Conservation (phyloP, 306 rosid genomes). For the Delonix regia region DNA sequence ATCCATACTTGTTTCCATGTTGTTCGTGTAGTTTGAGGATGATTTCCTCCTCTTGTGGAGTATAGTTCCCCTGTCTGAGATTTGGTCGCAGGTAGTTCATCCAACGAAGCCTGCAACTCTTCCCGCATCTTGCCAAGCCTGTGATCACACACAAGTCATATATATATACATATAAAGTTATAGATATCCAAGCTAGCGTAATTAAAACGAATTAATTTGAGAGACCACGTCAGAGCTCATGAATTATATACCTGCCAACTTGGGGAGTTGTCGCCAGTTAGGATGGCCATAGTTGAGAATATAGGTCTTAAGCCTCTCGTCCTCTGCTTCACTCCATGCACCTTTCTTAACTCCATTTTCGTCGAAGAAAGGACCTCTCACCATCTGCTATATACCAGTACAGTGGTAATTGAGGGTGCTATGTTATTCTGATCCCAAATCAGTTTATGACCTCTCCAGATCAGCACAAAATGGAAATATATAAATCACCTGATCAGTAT, state of each 20-base stretch:
- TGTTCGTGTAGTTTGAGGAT: slow-evolving; percentile 63
- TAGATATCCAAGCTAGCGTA: not conserved
- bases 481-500: not conserved
- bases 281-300: slow-evolving; percentile 45
- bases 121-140: slow-evolving; percentile 81
- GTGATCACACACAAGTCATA: not conserved
- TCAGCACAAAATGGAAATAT: not conserved
- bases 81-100: slow-evolving; percentile 71
- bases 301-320: slow-evolving; percentile 42
- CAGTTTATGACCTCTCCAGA: not conserved
- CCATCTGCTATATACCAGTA: slow-evolving; percentile 40
- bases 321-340: slow-evolving; percentile 63
- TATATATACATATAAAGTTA: too few species aligned
- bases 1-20: slow-evolving; percentile 73
- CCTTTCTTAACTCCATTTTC: slow-evolving; percentile 59
- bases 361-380: slow-evolving; percentile 54
- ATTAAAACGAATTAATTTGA: not conserved
- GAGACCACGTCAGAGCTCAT: not conserved
- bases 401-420: not conserved
- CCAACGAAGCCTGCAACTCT: slow-evolving; percentile 89
- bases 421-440: not conserved
- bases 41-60: slow-evolving; percentile 56
- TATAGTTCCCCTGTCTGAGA: slow-evolving; percentile 65
- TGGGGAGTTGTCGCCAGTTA: slow-evolving; percentile 61
- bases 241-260: slow-evolving; percentile 42